Base-by-base conservation (phyloP, 2,329 filamentous ascomycete genomes). In the Tympanopsis confertula region DNA sequence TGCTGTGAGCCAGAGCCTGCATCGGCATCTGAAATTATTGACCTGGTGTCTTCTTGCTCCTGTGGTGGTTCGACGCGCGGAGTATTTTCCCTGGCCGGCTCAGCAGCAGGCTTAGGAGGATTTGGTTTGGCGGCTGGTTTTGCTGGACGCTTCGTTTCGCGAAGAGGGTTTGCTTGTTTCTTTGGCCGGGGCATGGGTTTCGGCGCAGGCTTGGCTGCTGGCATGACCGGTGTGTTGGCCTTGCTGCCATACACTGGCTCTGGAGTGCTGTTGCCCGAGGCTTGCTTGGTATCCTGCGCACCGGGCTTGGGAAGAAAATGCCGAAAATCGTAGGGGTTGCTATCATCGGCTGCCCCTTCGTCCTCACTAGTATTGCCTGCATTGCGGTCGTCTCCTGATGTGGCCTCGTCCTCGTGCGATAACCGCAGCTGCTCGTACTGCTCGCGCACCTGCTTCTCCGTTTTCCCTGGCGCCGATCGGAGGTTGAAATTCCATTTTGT, bases 321-420 rank as follows among this genome's bases (percentile, higher is more conserved):
- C 13, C 64, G 59, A 45, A 56, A 68, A 45, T 68, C 64, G 43
- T 63, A 68, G 5, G 64, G 64, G 40, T 68, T 68, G 42, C 52
- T 54, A 2, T 59, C 53, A 41, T 67, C 63, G 1, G 63, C 52
- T 13, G 48, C 45, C 5, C 42, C 45, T 2, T 55, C 57, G 35
- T 63, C 59, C n/a, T 65, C 56, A 19, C 58, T 59, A 37, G 50
- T 54, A 24, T 50, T 45, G 19, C 48, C 49, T 5, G 44, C 55
- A 10, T 45, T 44, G 20, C 45, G 52, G 38, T 60, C 56, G 37
- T 59, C 58, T 2, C 51, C 48, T 13, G 50, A 54, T 15, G 41
- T 43, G 14, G 51, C 50, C 19, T 62, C 57, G n/a, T 59, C 54
- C 20, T 53, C 53, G 7, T 33, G 30, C 30, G 17, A 17, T 10